Base-by-base conservation (phyloP, 805 yeast genomes). In the Priceomyces carsonii region DNA sequence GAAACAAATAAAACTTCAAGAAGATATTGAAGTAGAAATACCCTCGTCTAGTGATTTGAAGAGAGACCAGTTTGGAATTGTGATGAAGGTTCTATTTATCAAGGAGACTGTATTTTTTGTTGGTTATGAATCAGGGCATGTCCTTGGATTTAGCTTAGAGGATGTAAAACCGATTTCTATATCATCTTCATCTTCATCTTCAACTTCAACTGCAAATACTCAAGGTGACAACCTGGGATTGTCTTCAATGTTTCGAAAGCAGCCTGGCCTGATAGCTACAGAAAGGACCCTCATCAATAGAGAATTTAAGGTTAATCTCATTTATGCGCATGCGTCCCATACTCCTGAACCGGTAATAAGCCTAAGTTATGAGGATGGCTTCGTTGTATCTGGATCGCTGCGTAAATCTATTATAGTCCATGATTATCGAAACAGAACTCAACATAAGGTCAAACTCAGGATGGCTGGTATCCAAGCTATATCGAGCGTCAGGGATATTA, bases 111-210 rank as follows among this genome's bases (percentile, higher is more conserved):
- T 56, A 1, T 49, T 78, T 12, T 56, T 57, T 12, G 63, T 82
- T 5, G 95, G 95, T 1, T 86, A 74, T 50, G 95, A 86, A 53
- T 80, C 85, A 12, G 95, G 95, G 0, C 80, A 76, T 45, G 34
- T 68, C 6, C 24, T 57, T 15, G 68, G 63, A 1, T 47, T 59
- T 18, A 25, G 42, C 5, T 38, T 65, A 4, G 56, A 50, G 4
- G 13, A 20, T 4, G 17, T 16, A n/a, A 18, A 8, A 23, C 14
- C 24, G 12, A 9, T 18, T 43, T 38, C 6, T 21, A 36, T 9
- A 19, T 25, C 24, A 5, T 12, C 17, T 8, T n/a, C 10, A 14
- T 14, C 8, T 18, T 22, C 20, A 28, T 19, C 17, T 21, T 18
- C 5, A 23, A 5, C n/a, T 5, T 6, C 29, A 15, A 6, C 6